Conservation (phyloP, 2,329 filamentous ascomycete species). For the Lasiodiplodia citricola region DNA sequence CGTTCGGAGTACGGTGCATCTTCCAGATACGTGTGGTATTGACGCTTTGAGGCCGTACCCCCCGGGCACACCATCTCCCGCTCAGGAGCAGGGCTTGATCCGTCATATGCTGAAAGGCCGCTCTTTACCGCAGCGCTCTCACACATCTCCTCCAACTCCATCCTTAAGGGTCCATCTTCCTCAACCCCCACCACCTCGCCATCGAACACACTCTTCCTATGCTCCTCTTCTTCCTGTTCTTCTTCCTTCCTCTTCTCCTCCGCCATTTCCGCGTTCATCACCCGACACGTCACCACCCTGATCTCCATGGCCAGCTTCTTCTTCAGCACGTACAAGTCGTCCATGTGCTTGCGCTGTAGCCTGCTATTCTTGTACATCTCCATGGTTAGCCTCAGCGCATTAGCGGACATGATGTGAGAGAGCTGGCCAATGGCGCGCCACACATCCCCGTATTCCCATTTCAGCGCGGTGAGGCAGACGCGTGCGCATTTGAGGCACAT, state of each 20-base stretch:
- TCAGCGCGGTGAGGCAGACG: neutral
- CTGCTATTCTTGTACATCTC: no score
- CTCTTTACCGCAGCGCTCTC: neutral
- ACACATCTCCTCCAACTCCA: neutral
- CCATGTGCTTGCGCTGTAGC: neutral
- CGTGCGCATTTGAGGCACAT: neutral
- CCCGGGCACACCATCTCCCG: no score
- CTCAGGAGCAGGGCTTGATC: neutral
- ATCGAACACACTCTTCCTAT: neutral
- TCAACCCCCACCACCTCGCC: neutral
- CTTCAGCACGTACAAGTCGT: neutral
- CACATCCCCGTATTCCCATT: neutral
- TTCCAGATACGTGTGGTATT: neutral
- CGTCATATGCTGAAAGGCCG: no score
- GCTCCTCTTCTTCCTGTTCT: neutral
- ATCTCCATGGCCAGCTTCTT: neutral
- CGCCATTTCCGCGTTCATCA: neutral
- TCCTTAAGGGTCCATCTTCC: neutral
- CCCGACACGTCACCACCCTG: neutral
- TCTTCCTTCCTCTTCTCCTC: neutral
- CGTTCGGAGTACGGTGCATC: neutral
- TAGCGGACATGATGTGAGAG: no score
- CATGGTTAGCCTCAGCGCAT: no score
- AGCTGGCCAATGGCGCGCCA: no score
- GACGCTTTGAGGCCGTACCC: no score